Conservation (phyloP, 2,329 filamentous ascomycete species). For the Metarhizium brunneum region DNA sequence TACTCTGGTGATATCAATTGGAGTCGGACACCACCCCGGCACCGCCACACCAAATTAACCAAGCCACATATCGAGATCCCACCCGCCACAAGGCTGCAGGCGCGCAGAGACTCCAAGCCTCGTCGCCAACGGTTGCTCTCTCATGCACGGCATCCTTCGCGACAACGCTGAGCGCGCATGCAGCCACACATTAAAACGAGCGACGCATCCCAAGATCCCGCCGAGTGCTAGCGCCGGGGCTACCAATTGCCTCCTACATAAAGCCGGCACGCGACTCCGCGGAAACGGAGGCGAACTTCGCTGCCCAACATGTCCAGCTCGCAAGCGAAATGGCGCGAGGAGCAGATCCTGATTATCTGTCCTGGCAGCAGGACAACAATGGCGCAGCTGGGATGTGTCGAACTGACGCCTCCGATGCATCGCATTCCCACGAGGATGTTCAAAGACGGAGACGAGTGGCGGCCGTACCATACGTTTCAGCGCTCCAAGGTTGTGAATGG, state of each 20-base stretch:
- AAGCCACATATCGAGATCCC: too few relatives aligned
- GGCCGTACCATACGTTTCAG: constrained; percentile 68
- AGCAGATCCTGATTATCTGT: constrained; percentile 61
- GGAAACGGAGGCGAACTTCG: constrained; percentile 2
- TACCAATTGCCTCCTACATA: background rate
- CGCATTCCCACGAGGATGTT: constrained; percentile 95
- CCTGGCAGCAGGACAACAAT: constrained; percentile 83
- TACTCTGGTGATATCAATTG: too few relatives aligned
- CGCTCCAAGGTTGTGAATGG: constrained; percentile 44
- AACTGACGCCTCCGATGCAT: constrained; percentile 82
- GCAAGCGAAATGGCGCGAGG: constrained; percentile 53
- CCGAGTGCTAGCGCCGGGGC: background rate
- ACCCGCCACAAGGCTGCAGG: background rate
- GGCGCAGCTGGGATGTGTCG: constrained; percentile 81
- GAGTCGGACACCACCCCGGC: too few relatives aligned
- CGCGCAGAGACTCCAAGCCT: background rate
- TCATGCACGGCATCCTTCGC: background rate
- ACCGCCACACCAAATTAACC: too few relatives aligned
- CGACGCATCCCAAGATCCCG: background rate
- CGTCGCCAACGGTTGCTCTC: background rate
- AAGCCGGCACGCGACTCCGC: background rate
- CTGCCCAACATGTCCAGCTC: constrained; percentile 41
- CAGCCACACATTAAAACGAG: background rate
- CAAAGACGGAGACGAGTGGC: constrained; percentile 66
- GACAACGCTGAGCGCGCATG: background rate